Evolutionary conservation across 306 rosid genomes (phyloP), one percentile per base, ranked within the genome.

Genomic region (Cotoneaster glaucophyllus): DNA sequence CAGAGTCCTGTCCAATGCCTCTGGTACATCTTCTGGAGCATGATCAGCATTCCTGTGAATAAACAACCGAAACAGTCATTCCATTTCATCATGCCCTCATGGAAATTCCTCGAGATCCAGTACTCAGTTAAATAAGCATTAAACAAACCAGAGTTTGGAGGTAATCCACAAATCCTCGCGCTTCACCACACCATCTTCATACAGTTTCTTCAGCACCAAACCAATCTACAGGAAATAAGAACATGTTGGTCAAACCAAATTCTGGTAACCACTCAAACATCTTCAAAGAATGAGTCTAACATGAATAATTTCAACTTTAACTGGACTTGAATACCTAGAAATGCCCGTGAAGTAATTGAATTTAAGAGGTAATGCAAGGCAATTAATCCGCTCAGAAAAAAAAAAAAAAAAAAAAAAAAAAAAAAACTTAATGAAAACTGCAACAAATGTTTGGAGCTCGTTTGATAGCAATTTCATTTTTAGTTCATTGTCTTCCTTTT

Each of bases 81-180:
- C 37, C 14, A 73, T 17, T 24, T 28, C 53, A 41, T 43, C 5
- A 19, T 9, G 41, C 17, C 9, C 32, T 22, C 45, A 6, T 65
- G 52, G 71, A 14, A 45, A 48, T 3, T 44, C n/a, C 34, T 63
- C 5, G 25, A 77, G 9, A 37, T 37, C 41, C 7, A 37, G 41
- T 37, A 52, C 11, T 21, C 4, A 22, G 72, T 71, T 9, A 45
- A 25, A 44, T 65, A 56, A 67, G 70, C 72, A 24, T 50, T 24
- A 48, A 69, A 75, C 86, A 69, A 84, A 90, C 98, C 97, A 88
- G 61, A 90, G 89, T 88, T 93, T 93, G 6, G 98, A 94, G 56
- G 98, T 91, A 84, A 91, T 90, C 93, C 93, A 94, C 83, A 91
- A 81, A 79, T 91, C 96, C 84, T 90, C 97, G 0, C 96, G 93